Base-by-base conservation (phyloP, 352 stramenopile species). In the Pythium dissimile region DNA sequence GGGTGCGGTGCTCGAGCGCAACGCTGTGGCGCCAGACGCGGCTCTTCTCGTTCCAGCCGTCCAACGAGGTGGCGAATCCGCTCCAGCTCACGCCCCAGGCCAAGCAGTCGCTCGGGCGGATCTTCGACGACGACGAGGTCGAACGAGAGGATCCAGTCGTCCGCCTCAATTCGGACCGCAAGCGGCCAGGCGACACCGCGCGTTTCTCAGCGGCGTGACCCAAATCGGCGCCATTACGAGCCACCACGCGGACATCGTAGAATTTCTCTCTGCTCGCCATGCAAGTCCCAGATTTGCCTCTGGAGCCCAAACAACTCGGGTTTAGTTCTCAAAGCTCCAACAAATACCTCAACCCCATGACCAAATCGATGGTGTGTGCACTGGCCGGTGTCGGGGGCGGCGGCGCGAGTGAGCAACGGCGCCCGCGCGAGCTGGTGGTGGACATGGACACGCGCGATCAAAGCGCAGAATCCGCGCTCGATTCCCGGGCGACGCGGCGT, bases 11-110 rank as follows among this genome's bases (percentile, higher is more conserved):
- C 18, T 80, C 66, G 21, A 82, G 71, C 38, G 72, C 71, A 6
- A 72, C 64, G 26, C 61, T 86, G 52, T 72, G 69, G 50, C 72
- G 76, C 27, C 76, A 84, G 51, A 67, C 67, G 21, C 61, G 72
- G 21, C 59, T 86, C 20, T 64, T 78, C 30, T 75, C 75, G 20
- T 62, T 86, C 23, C 50, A 67, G 6, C 46, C 67, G 31, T 13
- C 12, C 0, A 21, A 8, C 9, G 27, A 30, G 20, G n/a, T n/a
- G n/a, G n/a, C n/a, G n/a, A 59, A 42, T 26, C 44, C 13, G 15
- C 59, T 66, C 37, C 56, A 57, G 26, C 37, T 66, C 15, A 61
- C 59, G 11, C 3, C 51, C 3, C 12, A 66, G 16, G 59, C 51
- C 3, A 44, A 52, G 15, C 50, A 66, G 34, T 32, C 35, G 4